Percentiles rank a stretch among this genome's conserved stretches.
phyloP scores from a whole-genome alignment of 2,329 filamentous ascomycete genomes.

The Furcasterigmium sp. region DNA sequence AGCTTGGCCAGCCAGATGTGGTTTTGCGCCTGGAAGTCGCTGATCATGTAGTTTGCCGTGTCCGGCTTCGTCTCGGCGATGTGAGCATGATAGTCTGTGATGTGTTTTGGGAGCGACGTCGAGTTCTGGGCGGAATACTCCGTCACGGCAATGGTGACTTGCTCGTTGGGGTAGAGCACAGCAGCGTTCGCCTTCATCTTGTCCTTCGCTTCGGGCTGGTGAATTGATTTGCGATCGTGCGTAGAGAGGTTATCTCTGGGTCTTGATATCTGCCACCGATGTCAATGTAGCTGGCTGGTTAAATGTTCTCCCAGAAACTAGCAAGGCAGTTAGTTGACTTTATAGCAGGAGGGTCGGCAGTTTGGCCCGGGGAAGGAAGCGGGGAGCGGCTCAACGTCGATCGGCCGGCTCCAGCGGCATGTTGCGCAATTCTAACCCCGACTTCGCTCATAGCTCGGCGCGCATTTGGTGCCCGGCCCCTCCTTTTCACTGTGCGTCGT shows the following conservation, averaged over 20 bases:
- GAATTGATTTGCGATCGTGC: neutral
- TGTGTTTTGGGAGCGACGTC: slow-evolving; percentile 32
- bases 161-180: slow-evolving; percentile 34
- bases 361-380: too few species aligned
- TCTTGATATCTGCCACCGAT: too few species aligned
- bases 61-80: slow-evolving; percentile 12
- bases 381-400: too few species aligned
- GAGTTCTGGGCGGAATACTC: slow-evolving; percentile 38
- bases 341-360: too few species aligned
- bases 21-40: slow-evolving; percentile 34
- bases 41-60: slow-evolving; percentile 32
- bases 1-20: slow-evolving; percentile 34
- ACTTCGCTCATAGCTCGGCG: neutral
- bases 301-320: too few species aligned
- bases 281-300: too few species aligned
- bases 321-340: too few species aligned
- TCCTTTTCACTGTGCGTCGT: too few species aligned
- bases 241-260: too few species aligned
- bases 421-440: neutral
- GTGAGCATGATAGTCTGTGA: slow-evolving; percentile 34
- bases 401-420: neutral
- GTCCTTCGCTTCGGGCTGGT: neutral
- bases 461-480: too few species aligned
- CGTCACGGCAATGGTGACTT: slow-evolving; percentile 33
- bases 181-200: slow-evolving; percentile 33